A percentile compares a stretch with the other conserved stretches of the same genome.
phyloP scores from a whole-genome alignment of 257 asterid species.

The Thymus quinquecostatus region DNA sequence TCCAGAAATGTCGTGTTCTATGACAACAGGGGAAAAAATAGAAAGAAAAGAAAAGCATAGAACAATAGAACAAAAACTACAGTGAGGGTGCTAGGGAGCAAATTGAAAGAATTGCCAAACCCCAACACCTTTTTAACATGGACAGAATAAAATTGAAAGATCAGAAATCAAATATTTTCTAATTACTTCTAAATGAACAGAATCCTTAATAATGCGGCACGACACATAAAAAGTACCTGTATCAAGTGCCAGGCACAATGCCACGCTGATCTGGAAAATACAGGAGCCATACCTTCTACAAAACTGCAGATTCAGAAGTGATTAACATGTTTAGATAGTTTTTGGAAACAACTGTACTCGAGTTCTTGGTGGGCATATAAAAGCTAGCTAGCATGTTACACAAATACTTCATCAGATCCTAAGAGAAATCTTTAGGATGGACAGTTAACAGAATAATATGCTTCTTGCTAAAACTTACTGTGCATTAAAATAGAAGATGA shows the following conservation, averaged over 20 bases:
- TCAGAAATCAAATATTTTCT: constrained; percentile 1
- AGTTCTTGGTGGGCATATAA: constrained; percentile 1
- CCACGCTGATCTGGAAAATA: constrained; percentile 94
- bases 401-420: neutral
- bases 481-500: neutral
- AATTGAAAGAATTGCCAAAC: neutral
- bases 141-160: neutral
- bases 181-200: neutral
- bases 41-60: neutral
- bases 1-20: neutral
- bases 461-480: constrained; percentile 13
- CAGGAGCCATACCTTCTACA: constrained; percentile 99
- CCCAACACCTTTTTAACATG: neutral
- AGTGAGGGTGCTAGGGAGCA: neutral
- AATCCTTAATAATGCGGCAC: neutral
- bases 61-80: neutral
- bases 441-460: constrained; percentile 8
- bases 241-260: constrained; percentile 94
- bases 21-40: neutral
- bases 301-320: constrained; percentile 53
- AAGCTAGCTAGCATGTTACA: neutral
- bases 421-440: constrained; percentile 24
- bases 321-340: constrained; percentile 15
- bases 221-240: constrained; percentile 50
- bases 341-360: constrained; percentile 4